Evolutionary conservation across 768 basidiomycete genomes (phyloP).

Genomic region (Sarcodon aspratus): DNA sequence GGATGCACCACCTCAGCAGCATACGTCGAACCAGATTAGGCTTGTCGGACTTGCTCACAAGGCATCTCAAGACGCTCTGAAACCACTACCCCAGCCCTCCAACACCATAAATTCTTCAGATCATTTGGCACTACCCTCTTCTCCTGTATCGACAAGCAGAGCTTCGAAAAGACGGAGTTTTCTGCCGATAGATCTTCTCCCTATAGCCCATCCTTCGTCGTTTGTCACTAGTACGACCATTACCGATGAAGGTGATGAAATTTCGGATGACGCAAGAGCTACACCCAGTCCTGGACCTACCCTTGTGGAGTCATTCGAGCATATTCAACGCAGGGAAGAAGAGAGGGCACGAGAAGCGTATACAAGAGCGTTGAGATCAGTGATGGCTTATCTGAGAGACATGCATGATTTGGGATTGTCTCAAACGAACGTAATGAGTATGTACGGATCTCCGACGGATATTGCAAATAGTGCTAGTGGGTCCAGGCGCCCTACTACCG

Average conservation of each 20-base stretch:
- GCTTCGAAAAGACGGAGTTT: conserved; percentile 77
- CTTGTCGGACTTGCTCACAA: conserved; percentile 5
- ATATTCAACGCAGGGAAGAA: conserved; percentile 51
- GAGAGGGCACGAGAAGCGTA: conserved; percentile 62
- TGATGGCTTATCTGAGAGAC: conserved; percentile 94
- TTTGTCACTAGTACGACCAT: conserved; percentile 32
- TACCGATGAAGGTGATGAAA: conserved; percentile 11
- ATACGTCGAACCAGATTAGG: conserved; percentile 1
- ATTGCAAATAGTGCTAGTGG: conserved; percentile 28
- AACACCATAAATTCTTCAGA: conserved; percentile 2
- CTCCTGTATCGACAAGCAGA: conserved; percentile 33
- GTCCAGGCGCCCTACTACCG: conserved; percentile 56
- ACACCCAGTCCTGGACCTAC: conserved; percentile 32
- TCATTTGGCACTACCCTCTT: conserved; percentile 30
- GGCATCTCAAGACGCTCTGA: conserved; percentile 11
- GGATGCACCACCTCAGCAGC: background rate
- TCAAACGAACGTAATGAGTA: conserved; percentile 41
- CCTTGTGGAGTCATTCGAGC: conserved; percentile 29
- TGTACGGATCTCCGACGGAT: conserved; percentile 44
- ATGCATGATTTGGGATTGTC: conserved; percentile 83
- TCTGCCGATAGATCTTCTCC: conserved; percentile 69
- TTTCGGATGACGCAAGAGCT: conserved; percentile 15
- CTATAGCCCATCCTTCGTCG: conserved; percentile 56
- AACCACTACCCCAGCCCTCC: conserved; percentile 6
- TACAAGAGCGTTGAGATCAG: conserved; percentile 72